Base-by-base conservation (phyloP, 192 early-diverging fungal species). In the Polychytrium aggregatum region DNA sequence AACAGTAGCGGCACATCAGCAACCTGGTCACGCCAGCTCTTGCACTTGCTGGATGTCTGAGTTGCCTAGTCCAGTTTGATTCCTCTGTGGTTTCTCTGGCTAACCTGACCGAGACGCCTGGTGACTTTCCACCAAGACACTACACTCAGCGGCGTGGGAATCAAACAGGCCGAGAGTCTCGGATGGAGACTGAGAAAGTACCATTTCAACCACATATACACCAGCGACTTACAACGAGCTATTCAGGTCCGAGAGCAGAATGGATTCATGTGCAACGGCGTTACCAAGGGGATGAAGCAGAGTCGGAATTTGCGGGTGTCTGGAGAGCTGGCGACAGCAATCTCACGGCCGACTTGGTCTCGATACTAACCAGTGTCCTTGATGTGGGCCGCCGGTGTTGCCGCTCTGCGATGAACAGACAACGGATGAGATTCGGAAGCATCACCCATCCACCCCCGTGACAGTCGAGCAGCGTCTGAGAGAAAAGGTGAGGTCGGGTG, bases 141-240 rank as follows among this genome's bases (percentile, higher is more conserved):
- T 28, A 39, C 55, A 14, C 58, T 72, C 41, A 72, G 58, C 31
- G 55, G 42, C 4, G 21, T 37, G 1, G 70, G 70, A 4, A 38
- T 53, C n/a, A 56, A 67, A 33, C 59, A 72, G 48, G 60, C 59
- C 5, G 45, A 45, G 31, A 38, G 59, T 6, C 37, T 72, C 20
- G 66, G 63, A 7, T 63, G 61, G 57, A 11, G 67, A 31, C 37
- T 72, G 20, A 56, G 57, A 40, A 70, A 70, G 48, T 46, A 72
- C 16, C 20, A 44, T 27, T 63, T 72, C 40, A 52, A 70, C 44
- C 50, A 60, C 34, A 69, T 72, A n/a, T 60, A 66, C 37, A 62
- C 63, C 37, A 72, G 70, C 41, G 66, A 72, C 50, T 41, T 72
- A 17, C 27, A 46, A 14, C 27, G 64, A 41, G 55, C 59, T 17